phyloP scores from a whole-genome alignment of 176 grass and related monocot species.

The Lolium perenne region DNA sequence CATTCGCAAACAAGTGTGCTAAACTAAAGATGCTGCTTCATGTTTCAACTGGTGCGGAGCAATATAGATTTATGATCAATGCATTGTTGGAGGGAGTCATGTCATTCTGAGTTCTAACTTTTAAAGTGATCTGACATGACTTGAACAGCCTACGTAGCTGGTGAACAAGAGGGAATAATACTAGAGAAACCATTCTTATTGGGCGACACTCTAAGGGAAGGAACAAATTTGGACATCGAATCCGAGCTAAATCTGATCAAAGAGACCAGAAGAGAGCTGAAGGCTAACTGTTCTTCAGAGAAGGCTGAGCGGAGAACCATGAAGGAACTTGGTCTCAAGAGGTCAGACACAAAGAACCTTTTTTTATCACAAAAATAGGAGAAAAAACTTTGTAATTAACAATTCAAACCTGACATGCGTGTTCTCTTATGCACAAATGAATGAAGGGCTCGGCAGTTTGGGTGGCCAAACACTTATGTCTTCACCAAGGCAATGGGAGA shows the following conservation, averaged over 20 bases:
- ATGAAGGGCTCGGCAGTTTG: slow-evolving; percentile 59
- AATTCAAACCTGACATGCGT: neutral
- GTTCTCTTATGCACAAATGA: neutral
- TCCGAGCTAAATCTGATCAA: slow-evolving; percentile 56
- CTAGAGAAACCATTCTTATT: slow-evolving; percentile 59
- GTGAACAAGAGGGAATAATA: slow-evolving; percentile 54
- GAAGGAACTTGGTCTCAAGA: slow-evolving; percentile 77
- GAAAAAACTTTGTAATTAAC: neutral
- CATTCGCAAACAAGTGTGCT: slow-evolving; percentile 62
- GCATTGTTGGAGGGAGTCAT: neutral
- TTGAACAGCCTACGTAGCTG: slow-evolving; percentile 60
- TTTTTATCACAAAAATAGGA: neutral
- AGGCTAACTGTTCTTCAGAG: slow-evolving; percentile 7
- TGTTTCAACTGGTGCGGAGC: slow-evolving; percentile 61
- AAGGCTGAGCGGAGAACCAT: slow-evolving; percentile 50
- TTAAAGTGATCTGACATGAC: neutral
- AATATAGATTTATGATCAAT: neutral
- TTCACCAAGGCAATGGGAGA: slow-evolving; percentile 85
- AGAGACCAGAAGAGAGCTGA: slow-evolving; percentile 43
- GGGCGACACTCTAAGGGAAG: slow-evolving; percentile 48
- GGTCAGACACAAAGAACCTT: slow-evolving; percentile 29
- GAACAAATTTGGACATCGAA: slow-evolving; percentile 55
- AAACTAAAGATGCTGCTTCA: slow-evolving; percentile 70
- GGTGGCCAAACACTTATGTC: slow-evolving; percentile 85
- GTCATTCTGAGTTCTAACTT: neutral